Conservation (phyloP, 2,329 filamentous ascomycete species). For the Claviceps monticola region DNA sequence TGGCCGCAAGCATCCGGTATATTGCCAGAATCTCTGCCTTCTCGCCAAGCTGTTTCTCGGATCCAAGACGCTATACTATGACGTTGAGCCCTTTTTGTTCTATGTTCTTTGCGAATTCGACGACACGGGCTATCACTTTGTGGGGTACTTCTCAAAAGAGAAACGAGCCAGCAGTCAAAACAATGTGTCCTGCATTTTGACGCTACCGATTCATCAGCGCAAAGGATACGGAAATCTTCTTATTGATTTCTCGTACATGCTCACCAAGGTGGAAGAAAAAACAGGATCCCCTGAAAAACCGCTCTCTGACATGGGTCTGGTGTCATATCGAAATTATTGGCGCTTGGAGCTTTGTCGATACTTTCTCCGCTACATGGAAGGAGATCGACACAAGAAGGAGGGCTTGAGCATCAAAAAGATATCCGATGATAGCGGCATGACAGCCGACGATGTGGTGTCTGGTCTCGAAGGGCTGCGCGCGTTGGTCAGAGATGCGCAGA, state of each 20-base stretch:
- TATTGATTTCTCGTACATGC: conserved; percentile 95
- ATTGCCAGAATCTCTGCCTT: conserved; percentile 93
- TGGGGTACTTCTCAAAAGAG: conserved; percentile 99
- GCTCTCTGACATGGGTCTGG: conserved; percentile 91
- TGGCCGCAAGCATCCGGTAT: conserved; percentile 92
- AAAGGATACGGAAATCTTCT: conserved; percentile 94
- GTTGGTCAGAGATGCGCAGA: conserved; percentile 77
- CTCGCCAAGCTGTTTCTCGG: conserved; percentile 95
- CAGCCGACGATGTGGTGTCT: conserved; percentile 88
- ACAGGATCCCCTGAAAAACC: conserved; percentile 95
- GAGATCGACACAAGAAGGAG: conserved; percentile 21
- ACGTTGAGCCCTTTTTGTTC: conserved; percentile 93
- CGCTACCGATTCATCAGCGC: conserved; percentile 88
- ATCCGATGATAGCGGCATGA: conserved; percentile 87
- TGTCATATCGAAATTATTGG: conserved; percentile 98
- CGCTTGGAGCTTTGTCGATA: conserved; percentile 77
- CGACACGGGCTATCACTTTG: conserved; percentile 84
- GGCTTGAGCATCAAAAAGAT: conserved; percentile 52
- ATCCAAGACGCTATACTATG: conserved; percentile 95
- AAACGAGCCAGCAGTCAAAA: conserved; percentile 90
- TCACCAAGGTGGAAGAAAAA: conserved; percentile 85
- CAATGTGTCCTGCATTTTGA: conserved; percentile 95
- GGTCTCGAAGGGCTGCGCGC: conserved; percentile 82
- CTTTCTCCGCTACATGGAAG: conserved; percentile 40
- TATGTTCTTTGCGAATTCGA: conserved; percentile 95